These are phyloP conservation scores for Vitis hybrid DNA, from an alignment of 177 flowering plant genomes.

Conservation along the genomic window DNA sequence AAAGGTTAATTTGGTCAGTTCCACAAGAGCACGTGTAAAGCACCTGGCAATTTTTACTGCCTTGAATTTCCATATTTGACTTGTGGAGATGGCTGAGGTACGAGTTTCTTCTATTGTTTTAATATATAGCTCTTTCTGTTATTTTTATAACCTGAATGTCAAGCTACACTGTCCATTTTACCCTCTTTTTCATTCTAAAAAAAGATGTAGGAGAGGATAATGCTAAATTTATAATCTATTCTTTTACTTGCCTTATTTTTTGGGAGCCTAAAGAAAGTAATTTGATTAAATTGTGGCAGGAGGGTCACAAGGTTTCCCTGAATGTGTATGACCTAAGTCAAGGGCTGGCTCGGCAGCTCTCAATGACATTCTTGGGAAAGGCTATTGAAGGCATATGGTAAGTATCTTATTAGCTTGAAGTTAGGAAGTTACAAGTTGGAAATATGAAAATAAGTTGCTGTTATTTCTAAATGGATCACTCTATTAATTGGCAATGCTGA, in stretches of 20 bases:
- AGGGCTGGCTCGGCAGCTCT: conserved; percentile 92
- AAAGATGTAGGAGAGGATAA: too few relatives aligned
- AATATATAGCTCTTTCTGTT: neutral
- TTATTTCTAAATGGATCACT: neutral
- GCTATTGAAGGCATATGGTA: conserved; percentile 92
- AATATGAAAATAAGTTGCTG: too few relatives aligned
- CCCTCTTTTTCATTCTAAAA: too few relatives aligned
- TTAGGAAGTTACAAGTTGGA: neutral
- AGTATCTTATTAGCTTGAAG: conserved; percentile 16
- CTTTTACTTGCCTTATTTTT: too few relatives aligned
- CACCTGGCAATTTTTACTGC: neutral
- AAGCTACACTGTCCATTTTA: too few relatives aligned
- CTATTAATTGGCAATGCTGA: too few relatives aligned
- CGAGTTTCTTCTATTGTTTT: neutral
- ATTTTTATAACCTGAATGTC: neutral
- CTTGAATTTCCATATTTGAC: neutral
- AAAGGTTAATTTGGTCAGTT: conserved; percentile 9
- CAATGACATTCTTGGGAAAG: conserved; percentile 80
- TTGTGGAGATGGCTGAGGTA: conserved; percentile 25
- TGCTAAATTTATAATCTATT: too few relatives aligned
- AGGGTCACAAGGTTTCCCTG: conserved; percentile 69
- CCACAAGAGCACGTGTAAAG: neutral
- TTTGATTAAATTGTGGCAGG: conserved; percentile 39
- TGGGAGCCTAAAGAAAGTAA: neutral
- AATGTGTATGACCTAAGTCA: conserved; percentile 90